A percentile compares a stretch with the other conserved stretches of the same genome.
phyloP scores from a whole-genome alignment of 768 basidiomycete species.

The Gyrodon lividus region DNA sequence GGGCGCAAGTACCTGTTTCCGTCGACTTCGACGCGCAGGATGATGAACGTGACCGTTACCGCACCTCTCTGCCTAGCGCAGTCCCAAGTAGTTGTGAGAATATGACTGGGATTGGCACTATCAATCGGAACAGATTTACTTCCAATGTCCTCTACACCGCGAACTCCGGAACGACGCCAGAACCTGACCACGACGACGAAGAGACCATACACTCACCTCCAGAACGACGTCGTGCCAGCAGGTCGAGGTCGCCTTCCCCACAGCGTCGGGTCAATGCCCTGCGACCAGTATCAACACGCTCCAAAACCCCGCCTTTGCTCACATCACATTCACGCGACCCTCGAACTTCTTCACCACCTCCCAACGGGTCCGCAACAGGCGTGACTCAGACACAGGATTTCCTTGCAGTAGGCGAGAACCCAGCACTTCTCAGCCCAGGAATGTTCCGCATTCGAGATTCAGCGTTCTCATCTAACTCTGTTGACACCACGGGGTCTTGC shows the following conservation, averaged over 20 bases:
- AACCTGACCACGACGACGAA: slow-evolving; percentile 15
- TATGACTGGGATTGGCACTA: slow-evolving; percentile 66
- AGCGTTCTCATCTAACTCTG: slow-evolving; percentile 49
- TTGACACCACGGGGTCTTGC: slow-evolving; percentile 41
- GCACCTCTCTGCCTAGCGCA: slow-evolving; percentile 52
- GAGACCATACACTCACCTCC: slow-evolving; percentile 14
- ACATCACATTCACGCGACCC: slow-evolving; percentile 30
- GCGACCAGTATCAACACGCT: slow-evolving; percentile 35
- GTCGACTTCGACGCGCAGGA: slow-evolving; percentile 42
- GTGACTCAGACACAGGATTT: slow-evolving; percentile 20
- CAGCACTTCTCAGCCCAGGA: slow-evolving; percentile 50
- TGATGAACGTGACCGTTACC: slow-evolving; percentile 34
- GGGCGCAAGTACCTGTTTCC: slow-evolving; percentile 62
- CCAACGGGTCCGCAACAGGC: slow-evolving; percentile 12
- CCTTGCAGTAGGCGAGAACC: slow-evolving; percentile 23
- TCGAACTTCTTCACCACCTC: slow-evolving; percentile 21
- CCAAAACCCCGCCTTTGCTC: slow-evolving; percentile 42
- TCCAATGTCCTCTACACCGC: slow-evolving; percentile 18
- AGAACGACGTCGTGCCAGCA: slow-evolving; percentile 13
- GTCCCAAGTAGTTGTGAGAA: slow-evolving; percentile 52
- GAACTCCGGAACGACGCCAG: slow-evolving; percentile 9
- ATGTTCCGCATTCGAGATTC: slow-evolving; percentile 63
- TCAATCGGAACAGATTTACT: slow-evolving; percentile 25
- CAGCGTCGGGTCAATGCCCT: slow-evolving; percentile 26
- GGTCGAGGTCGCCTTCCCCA: slow-evolving; percentile 28